These are phyloP conservation scores for Rosa hybrid DNA, from an alignment of 331 rosid genomes.

Conservation along the genomic window DNA sequence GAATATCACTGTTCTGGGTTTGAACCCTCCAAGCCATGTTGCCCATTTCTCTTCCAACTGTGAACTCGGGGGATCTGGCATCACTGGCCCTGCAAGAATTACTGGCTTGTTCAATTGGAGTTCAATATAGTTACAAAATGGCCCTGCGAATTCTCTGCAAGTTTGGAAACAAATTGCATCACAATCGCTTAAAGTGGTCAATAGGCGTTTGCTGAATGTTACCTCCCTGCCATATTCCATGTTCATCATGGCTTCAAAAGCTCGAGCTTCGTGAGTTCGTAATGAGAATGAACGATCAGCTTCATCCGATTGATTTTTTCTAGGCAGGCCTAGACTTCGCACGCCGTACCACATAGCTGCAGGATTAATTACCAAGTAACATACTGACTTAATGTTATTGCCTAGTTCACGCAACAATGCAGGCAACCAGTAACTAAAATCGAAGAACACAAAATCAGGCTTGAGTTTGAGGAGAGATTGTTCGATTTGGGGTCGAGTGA, in stretches of 20 bases:
- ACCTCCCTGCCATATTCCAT: conserved; percentile 32
- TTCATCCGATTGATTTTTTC: conserved; percentile 30
- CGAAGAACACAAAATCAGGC: conserved; percentile 49
- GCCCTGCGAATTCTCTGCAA: conserved; percentile 56
- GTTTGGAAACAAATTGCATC: conserved; percentile 53
- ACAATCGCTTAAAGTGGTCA: conserved; percentile 21
- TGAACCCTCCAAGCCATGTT: conserved; percentile 39
- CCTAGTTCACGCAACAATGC: conserved; percentile 15
- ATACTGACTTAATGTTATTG: conserved; percentile 37
- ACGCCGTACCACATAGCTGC: conserved; percentile 41
- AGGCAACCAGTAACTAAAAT: conserved; percentile 60
- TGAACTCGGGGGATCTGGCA: conserved; percentile 35
- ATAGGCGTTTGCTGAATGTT: conserved; percentile 31
- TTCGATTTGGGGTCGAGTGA: conserved; percentile 42
- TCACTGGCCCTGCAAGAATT: conserved; percentile 47
- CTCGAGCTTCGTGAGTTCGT: conserved; percentile 41
- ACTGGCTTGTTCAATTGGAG: conserved; percentile 33
- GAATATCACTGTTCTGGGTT: conserved; percentile 37
- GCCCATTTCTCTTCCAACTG: conserved; percentile 43
- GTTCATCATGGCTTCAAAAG: neutral
- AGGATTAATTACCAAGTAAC: conserved; percentile 40
- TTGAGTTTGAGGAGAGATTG: conserved; percentile 30
- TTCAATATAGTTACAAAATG: conserved; percentile 48
- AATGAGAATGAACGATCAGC: conserved; percentile 38
- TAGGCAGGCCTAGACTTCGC: neutral